Evolutionary conservation across 2,329 filamentous ascomycete genomes (phyloP), one percentile per base, ranked within the genome.

Genomic region (Xylaria arbuscula): DNA sequence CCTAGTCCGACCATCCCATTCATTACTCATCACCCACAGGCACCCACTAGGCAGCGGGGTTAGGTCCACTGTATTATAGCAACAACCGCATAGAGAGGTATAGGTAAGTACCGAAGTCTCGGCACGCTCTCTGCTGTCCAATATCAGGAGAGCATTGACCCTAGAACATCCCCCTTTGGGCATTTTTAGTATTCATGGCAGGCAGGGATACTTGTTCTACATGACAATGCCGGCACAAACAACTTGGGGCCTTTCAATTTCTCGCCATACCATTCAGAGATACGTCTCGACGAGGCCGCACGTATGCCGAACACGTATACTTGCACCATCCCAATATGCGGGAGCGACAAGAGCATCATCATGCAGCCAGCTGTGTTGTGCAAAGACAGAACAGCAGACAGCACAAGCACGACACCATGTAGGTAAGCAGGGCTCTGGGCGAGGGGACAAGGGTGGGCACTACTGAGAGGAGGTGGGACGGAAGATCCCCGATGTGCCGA

Each of bases 401-500:
- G 51, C 17, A 45, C 36, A 48, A 28, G 51, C 17, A 47, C 38
- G 34, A 42, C 38, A 57, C 55, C 28, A 57, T 45, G 38, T 50
- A 51, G 50, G 28, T 32, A 48, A 54, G 38, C 38, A 45, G 13
- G 36, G 38, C 54, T 24, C 19, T 36, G 5, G 11, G 10, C 40
- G 34, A 11, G 8, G 34, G 13, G 53, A 22, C 17, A 17, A 32
- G 34, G 53, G n/a, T 34, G 36, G 19, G 8, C 17, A 45, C 40
- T 38, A 32, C 38, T 32, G 38, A 28, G 55, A 57, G 36, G 54
- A 56, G 55, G 38, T 57, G 69, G 64, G 64, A 68, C 56, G 67
- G 62, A 63, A 70, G 56, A 74, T 74, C 72, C 70, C 66, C 64
- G 72, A 56, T 66, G 67, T 55, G 69, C 73, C 74, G 74, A 75